Percentiles rank a stretch among this genome's conserved stretches.
These are phyloP conservation scores for Arthrobotrys musiformis DNA, from an alignment of 2,329 filamentous ascomycete genomes.

Conservation along the genomic window DNA sequence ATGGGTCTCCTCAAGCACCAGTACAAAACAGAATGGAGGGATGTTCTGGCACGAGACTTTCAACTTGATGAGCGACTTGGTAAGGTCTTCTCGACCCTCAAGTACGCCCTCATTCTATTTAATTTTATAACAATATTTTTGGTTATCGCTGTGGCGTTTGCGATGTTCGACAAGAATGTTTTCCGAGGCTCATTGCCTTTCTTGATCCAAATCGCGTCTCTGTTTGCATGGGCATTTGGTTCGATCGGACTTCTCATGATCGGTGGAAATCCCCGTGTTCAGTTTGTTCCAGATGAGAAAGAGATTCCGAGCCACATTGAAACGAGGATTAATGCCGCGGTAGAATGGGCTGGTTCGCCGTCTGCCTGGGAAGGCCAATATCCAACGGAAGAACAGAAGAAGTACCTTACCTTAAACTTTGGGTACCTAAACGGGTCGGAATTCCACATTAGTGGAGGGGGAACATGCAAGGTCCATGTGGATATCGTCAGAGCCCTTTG, in stretches of 20 bases:
- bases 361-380: background rate
- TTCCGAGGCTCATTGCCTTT: slow-evolving; percentile 18
- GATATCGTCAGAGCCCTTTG: slow-evolving; percentile 15
- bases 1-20: slow-evolving; percentile 26
- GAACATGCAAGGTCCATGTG: slow-evolving; percentile 11
- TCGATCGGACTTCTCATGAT: slow-evolving; percentile 37
- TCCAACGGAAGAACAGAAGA: background rate
- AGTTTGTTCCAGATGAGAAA: slow-evolving; percentile 21
- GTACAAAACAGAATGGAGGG: background rate
- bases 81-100: slow-evolving; percentile 13
- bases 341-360: slow-evolving; percentile 9
- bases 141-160: slow-evolving; percentile 3
- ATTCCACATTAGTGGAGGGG: slow-evolving; percentile 7
- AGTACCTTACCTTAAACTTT: slow-evolving; percentile 16
- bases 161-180: slow-evolving; percentile 32
- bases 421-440: slow-evolving; percentile 30
- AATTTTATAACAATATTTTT: slow-evolving; percentile 24
- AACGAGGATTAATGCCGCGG: background rate
- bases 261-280: slow-evolving; percentile 31
- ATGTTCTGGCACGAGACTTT: slow-evolving; percentile 15
- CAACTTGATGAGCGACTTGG: slow-evolving; percentile 24
- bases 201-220: slow-evolving; percentile 30
- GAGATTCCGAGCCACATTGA: slow-evolving; percentile 18
- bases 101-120: slow-evolving; percentile 10
- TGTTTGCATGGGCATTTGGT: slow-evolving; percentile 35